Evolutionary conservation across 352 stramenopile species (phyloP).

Genomic region (Salisapilia sapeloensis): DNA sequence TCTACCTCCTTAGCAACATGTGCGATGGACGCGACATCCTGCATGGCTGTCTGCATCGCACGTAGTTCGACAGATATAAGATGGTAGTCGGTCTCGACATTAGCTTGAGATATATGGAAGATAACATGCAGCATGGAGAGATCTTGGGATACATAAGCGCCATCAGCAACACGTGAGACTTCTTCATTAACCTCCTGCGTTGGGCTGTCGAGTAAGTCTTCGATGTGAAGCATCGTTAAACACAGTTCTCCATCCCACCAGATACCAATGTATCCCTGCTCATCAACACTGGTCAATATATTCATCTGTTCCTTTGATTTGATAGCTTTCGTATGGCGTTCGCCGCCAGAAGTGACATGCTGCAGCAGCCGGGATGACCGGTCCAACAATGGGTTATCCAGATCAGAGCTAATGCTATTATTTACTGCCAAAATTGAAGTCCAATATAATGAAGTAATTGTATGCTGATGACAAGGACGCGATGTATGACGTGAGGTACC

Average conservation of each 20-base stretch:
- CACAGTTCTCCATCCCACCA: conserved; percentile 50
- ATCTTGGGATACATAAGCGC: conserved; percentile 12
- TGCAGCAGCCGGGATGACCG: too few relatives aligned
- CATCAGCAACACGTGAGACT: too few relatives aligned
- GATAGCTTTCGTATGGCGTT: conserved; percentile 18
- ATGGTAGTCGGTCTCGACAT: conserved; percentile 5
- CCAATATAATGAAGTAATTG: too few relatives aligned
- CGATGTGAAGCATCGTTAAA: conserved; percentile 22
- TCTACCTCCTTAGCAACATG: conserved; percentile 10
- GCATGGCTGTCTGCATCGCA: conserved; percentile 8
- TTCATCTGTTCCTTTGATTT: conserved; percentile 42
- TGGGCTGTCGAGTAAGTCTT: conserved; percentile 2
- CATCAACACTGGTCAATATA: conserved; percentile 30
- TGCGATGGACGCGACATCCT: conserved; percentile 15
- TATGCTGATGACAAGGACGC: too few relatives aligned
- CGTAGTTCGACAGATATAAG: conserved; percentile 20
- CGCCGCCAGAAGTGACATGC: conserved; percentile 7
- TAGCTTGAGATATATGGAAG: not conserved
- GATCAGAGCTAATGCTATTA: too few relatives aligned
- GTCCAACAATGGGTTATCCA: too few relatives aligned
- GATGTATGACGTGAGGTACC: too few relatives aligned
- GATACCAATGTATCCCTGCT: conserved; percentile 12
- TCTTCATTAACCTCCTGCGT: not conserved
- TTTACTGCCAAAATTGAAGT: too few relatives aligned
- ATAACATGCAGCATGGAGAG: conserved; percentile 21